Conservation (phyloP, 2,329 filamentous ascomycete genomes). For the Cyanodermella asteris region DNA sequence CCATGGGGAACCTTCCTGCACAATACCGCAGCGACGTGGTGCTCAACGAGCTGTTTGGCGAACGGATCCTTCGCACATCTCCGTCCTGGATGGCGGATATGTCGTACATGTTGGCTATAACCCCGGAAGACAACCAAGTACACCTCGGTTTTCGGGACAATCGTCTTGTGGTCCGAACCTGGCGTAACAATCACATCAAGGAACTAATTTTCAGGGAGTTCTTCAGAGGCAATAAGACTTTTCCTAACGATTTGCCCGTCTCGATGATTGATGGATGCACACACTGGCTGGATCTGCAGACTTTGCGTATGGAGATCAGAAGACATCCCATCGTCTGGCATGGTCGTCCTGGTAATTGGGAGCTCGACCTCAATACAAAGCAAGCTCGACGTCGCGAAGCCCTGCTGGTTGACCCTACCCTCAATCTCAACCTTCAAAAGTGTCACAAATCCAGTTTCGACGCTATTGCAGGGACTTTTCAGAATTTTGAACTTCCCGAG, state of each 20-base stretch:
- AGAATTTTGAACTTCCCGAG: no score
- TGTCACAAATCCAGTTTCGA: no score
- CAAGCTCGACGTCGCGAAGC: conserved; percentile 11
- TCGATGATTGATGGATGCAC: conserved; percentile 29
- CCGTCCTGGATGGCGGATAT: conserved; percentile 32
- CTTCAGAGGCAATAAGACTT: background rate
- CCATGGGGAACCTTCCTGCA: conserved; percentile 30
- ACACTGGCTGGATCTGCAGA: conserved; percentile 36
- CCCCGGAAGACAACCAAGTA: conserved; percentile 21
- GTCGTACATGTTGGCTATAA: conserved; percentile 23
- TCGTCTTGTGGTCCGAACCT: conserved; percentile 17
- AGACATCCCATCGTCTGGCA: conserved; percentile 21
- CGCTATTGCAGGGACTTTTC: no score
- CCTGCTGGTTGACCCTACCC: conserved; percentile 27
- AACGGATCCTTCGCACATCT: conserved; percentile 27
- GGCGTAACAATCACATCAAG: background rate
- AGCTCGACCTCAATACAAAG: conserved; percentile 13
- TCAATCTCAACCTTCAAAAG: conserved; percentile 18
- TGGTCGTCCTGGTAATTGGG: conserved; percentile 18
- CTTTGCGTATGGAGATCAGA: conserved; percentile 29
- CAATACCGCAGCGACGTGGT: conserved; percentile 22
- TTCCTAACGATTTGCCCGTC: conserved; percentile 27
- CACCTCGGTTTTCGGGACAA: conserved; percentile 30
- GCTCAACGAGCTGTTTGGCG: conserved; percentile 31
- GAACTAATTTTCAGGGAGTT: background rate